Evolutionary conservation across 495 filamentous ascomycete species (phyloP).

Genomic region (Daldinia decipiens): DNA sequence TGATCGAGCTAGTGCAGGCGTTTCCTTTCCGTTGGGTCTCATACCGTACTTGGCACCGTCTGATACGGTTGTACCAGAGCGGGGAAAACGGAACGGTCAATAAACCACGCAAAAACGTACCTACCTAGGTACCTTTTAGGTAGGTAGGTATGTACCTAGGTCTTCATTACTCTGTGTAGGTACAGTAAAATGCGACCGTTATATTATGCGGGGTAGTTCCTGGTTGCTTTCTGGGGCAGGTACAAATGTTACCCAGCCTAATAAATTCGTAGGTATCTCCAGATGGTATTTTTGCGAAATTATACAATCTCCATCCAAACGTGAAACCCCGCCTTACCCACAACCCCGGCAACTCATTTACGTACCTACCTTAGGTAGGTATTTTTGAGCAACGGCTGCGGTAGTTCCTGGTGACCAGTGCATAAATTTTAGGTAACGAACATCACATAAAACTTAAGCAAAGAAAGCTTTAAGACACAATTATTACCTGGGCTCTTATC

Average conservation of each 20-base stretch:
- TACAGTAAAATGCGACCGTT: constrained; percentile 1
- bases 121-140: too few relatives aligned
- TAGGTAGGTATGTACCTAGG: too few relatives aligned
- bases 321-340: not conserved
- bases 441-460: not conserved
- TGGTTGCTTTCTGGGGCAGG: not conserved
- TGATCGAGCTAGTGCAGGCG: constrained; percentile 27
- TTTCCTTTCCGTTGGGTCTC: constrained; percentile 35
- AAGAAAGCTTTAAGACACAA: not conserved
- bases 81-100: not conserved
- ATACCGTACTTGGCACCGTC: not conserved
- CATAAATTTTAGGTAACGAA: not conserved
- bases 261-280: constrained; percentile 5
- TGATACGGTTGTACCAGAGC: not conserved
- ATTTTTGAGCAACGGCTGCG: not conserved
- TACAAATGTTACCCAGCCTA: not conserved
- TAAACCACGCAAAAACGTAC: not conserved
- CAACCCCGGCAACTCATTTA: not conserved
- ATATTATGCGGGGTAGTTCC: constrained; percentile 2
- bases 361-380: too few relatives aligned
- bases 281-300: constrained; percentile 1
- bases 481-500: too few relatives aligned
- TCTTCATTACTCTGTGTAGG: too few relatives aligned
- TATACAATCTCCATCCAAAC: not conserved
- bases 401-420: not conserved